Conservation (phyloP, 1,139 yeast species). For the Pneumocystis oryctolagi region DNA sequence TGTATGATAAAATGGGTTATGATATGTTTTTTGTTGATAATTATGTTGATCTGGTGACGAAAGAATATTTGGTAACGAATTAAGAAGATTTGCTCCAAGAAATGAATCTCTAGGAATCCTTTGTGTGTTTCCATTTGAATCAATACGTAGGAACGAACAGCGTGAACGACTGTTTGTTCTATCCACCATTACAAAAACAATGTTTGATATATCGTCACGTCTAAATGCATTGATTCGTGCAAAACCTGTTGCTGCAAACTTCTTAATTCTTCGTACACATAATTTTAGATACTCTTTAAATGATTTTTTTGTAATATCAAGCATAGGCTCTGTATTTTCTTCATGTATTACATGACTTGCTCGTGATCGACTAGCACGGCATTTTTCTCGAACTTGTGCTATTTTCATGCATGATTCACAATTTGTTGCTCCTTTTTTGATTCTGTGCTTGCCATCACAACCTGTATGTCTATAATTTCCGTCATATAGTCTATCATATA, state of each 20-base stretch:
- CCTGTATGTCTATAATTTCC: neutral
- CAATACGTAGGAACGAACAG: neutral
- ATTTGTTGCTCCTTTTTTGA: neutral
- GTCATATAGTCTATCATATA: neutral
- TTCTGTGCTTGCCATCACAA: neutral
- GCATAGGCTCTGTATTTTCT: neutral
- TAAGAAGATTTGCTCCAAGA: neutral
- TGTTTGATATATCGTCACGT: neutral
- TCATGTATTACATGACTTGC: neutral
- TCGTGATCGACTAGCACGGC: neutral
- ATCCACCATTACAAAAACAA: neutral
- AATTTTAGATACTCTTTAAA: neutral
- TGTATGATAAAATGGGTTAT: neutral
- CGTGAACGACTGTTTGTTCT: neutral
- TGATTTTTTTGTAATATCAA: neutral
- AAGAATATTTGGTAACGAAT: neutral
- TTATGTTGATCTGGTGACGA: neutral
- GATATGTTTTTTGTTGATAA: neutral
- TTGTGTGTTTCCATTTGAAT: neutral
- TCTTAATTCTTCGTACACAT: neutral
- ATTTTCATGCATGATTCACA: neutral
- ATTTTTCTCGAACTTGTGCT: conserved; percentile 1
- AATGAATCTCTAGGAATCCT: neutral
- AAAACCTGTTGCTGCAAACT: neutral
- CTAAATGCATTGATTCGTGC: neutral